Conservation (phyloP, 768 basidiomycete genomes). For the Suillus subaureus region DNA sequence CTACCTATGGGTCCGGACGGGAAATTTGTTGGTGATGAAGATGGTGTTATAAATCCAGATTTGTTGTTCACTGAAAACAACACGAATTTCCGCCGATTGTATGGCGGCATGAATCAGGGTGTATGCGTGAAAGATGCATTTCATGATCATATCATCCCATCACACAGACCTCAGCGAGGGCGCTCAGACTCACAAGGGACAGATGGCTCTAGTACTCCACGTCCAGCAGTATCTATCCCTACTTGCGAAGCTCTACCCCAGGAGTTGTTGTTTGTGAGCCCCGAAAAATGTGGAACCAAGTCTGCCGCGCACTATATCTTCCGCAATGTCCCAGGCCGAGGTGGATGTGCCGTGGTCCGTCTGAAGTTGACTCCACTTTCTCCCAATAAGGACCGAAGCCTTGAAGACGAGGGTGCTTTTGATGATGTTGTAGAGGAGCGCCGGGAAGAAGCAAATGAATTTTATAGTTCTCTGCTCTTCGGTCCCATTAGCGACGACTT, state of each 20-base stretch:
- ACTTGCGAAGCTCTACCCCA: conserved; percentile 4
- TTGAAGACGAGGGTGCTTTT: conserved; percentile 87
- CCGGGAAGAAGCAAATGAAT: conserved; percentile 93
- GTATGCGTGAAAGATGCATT: conserved; percentile 95
- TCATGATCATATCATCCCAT: conserved; percentile 93
- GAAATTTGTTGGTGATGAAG: conserved; percentile 63
- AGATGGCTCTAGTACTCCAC: neutral
- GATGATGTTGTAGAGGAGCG: conserved; percentile 90
- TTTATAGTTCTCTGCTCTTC: conserved; percentile 79
- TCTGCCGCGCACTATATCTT: conserved; percentile 92
- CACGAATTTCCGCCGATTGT: conserved; percentile 91
- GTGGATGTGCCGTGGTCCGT: conserved; percentile 94
- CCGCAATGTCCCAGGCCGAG: conserved; percentile 81
- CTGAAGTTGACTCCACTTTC: conserved; percentile 85
- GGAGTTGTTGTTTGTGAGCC: conserved; percentile 67
- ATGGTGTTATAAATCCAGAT: conserved; percentile 66
- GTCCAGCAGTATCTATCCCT: neutral
- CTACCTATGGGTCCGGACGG: conserved; percentile 82
- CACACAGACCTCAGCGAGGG: conserved; percentile 62
- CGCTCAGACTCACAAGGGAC: conserved; percentile 9
- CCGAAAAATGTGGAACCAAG: conserved; percentile 87
- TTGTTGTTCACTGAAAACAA: conserved; percentile 97
- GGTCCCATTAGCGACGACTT: conserved; percentile 91
- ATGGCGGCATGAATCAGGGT: conserved; percentile 82
- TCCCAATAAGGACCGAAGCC: conserved; percentile 72